Base-by-base conservation (phyloP, 345 rosid species). In the Melastoma malabathricum region DNA sequence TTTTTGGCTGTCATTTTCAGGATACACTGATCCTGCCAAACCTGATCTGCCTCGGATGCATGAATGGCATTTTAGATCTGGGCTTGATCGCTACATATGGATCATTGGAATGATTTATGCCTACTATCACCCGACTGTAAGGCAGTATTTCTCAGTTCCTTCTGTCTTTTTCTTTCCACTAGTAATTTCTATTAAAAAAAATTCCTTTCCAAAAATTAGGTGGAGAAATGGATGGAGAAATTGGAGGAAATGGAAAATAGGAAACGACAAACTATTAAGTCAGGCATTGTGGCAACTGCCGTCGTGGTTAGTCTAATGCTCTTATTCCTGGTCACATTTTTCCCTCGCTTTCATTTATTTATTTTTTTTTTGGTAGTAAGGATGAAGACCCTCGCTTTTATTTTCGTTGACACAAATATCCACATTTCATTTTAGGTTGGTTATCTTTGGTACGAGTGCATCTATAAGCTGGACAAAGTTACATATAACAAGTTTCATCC, bases 31-130 rank as follows among this genome's bases (percentile, higher is more conserved):
- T 72, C 98, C 95, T 48, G 95, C 80, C 18, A 92, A 92, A 65
- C 97, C 90, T 0, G 83, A 82, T 71, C 94, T 92, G 23, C 69
- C 86, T 57, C 75, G 79, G 48, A 51, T 84, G 55, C 88, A 92
- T 57, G 98, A 84, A 59, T 92, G 98, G 95, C 93, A 87, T 59
- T 92, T 92, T 72, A 82, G 98, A 84, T 87, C 98, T 22, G 97
- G 95, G 67, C 95, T 92, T 54, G 95, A 92, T 59, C 97, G 95
- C 71, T 92, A 87, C 62, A 84, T 92, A 68, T 87, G 98, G 95
- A 87, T 84, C 56, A 58, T 87, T 15, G 95, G 98, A 60, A 87
- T 92, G 95, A 79, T 87, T 38, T 84, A 87, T 77, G 97, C 97
- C 22, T 87, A 92, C 72, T 87, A 48, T 64, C 98, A 92, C 59